Base-by-base conservation (phyloP, 2,329 filamentous ascomycete species). In the Pezicula carpinea region DNA sequence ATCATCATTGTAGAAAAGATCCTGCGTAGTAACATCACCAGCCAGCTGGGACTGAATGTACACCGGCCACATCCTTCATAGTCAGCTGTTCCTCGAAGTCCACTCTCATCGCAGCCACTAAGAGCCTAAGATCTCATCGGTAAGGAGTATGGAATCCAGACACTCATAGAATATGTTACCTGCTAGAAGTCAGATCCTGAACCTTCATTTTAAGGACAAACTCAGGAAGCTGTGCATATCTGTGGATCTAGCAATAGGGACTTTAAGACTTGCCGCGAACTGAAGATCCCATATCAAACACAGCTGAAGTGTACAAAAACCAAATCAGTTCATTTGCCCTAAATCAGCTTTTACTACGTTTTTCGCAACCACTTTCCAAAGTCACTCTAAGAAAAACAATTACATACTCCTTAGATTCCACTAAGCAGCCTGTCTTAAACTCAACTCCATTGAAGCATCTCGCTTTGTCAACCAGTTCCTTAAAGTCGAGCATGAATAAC, bases 51-150 rank as follows among this genome's bases (percentile, higher is more conserved):
- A 21, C n/a, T 19, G 14, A 8, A 18, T 8, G 5, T 21, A 17
- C 19, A 38, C 6, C 34, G 5, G 17, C 10, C 34, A 2, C 10
- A 17, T 17, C 17, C 15, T 13, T 11, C 17, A 14, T 38, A 18
- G 6, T 17, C 17, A 38, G 17, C 13, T 38, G 4, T 19, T 38
- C 19, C 15, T 38, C 34, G 10, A 44, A 36, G 29, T 29, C 21
- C 13, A 32, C 0, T 49, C 67, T 7, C 63, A 64, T 13, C 57
- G 66, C 40, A 62, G 65, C 3, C 58, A 63, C 48, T 56, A 68
- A 13, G 64, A 62, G 50, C n/a, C 48, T 56, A 68, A 13, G 64
- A 62, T 51, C n/a, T 29, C 26, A 38, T 38, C 19, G 6, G 34
- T 17, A 6, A 38, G 34, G 15, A 38, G 34, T 18, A 38, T 56